Base-by-base conservation (phyloP, 768 basidiomycete genomes). In the Trametes villosa region DNA sequence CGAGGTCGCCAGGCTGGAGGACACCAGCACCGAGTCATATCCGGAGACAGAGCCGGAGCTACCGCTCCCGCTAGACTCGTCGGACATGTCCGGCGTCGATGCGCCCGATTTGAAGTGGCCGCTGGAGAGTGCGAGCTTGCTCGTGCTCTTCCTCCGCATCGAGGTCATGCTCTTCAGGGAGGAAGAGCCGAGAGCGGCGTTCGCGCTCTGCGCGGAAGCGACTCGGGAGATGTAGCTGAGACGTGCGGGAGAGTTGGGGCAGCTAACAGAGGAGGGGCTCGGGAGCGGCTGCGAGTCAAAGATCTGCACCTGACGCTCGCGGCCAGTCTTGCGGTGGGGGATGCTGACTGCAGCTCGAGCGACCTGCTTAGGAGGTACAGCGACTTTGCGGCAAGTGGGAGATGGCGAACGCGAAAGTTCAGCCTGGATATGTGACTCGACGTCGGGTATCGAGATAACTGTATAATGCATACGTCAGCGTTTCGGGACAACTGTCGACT, bases 371-470 rank as follows among this genome's bases (percentile, higher is more conserved):
- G 87, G 86, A 29, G 94, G 93, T 0, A 96, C 85, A 30, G 87
- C 90, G 20, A 96, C 91, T 44, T 90, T 86, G 65, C 88, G 86
- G 24, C 89, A 91, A 9, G 88, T 88, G 20, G 90, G 90, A 18
- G 84, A 81, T 7, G 88, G 87, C 3, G 87, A 89, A 36, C 76
- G 75, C 3, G 84, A 82, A 20, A 92, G 81, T 72, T 92, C 88
- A 27, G 79, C 79, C 64, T 82, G 77, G 56, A 93, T 92, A 68
- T 91, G 88, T 5, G 79, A 72, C 73, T 92, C 89, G 41, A 91
- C 81, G 64, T 92, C 86, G n/a, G 89, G 90, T 64, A 92, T 91
- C 52, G 87, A 85, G 63, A 92, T 89, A 74, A 92, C 90, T 92
- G 75, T 57, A 45, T 17, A 29, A 2, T 6, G 45, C 24, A 12